Base-by-base conservation (phyloP, 2,329 filamentous ascomycete genomes). In the Exophiala spinifera region DNA sequence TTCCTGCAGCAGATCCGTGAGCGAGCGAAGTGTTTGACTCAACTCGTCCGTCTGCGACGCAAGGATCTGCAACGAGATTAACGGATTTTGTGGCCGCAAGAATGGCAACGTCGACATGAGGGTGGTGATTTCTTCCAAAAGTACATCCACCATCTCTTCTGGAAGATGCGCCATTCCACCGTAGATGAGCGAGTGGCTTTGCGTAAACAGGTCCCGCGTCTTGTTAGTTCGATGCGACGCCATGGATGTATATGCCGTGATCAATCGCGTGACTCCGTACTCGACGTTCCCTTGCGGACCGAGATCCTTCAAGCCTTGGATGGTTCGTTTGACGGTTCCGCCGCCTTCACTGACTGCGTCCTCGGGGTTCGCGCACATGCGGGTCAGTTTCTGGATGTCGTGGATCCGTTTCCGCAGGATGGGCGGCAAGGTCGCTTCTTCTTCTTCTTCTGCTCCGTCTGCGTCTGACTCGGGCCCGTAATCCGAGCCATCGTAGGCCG, bases 1-100 rank as follows among this genome's bases (percentile, higher is more conserved):
- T 86, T 97, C 96, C 71, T 97, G 92, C 31, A 99, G 78, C 3
- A 89, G 91, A 69, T 99, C 94, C 5, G 89, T 90, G 3, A 99
- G 78, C 62, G 90, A 87, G 63, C 89, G 90, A 44, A 99, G 81
- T 5, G 89, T 89, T 65, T 89, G 82, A 7, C 92, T 82, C 23
- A 92, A 75, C 58, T 91, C 87, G 21, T 82, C 76, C 0, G 88
- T 91, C 60, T 89, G 78, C 5, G 81, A 78, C 67, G 89, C 85
- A 48, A 92, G 78, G 19, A 82, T 79, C 54, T 84, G 79, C 43
- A 91, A 74, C 8, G 87, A 88, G 62, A 79, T 78, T 62, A 87
- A 80, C 66, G 58, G 86, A 48, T 73, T 69, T n/a, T 62, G 57
- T n/a, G 54, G 67, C 61, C n/a, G 67, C 34, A 72, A 71, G 51